Percentiles rank a stretch among this genome's conserved stretches.
Evolutionary conservation across 441 rosid genomes (phyloP).

Genomic region (Erysimum cheiri): DNA sequence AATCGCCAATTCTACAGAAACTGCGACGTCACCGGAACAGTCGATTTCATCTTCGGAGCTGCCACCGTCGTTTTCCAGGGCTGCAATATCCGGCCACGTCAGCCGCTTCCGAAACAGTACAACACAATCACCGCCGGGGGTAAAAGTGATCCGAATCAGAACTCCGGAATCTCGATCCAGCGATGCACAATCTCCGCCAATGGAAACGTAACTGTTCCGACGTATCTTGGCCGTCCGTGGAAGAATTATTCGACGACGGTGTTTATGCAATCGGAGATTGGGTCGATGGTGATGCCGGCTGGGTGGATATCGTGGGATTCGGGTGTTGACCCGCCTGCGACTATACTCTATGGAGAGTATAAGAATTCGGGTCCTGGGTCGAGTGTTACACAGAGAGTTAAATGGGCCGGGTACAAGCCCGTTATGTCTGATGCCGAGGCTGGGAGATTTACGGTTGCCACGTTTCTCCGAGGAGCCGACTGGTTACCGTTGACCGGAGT

Average conservation of each 20-base stretch:
- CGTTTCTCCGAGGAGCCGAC: slow-evolving; percentile 45
- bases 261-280: slow-evolving; percentile 65
- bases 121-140: slow-evolving; percentile 88
- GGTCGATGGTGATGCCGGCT: slow-evolving; percentile 50
- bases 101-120: slow-evolving; percentile 64
- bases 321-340: slow-evolving; percentile 48
- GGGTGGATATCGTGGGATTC: slow-evolving; percentile 72
- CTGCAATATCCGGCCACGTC: slow-evolving; percentile 73
- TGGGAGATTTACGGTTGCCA: slow-evolving; percentile 40
- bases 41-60: slow-evolving; percentile 81
- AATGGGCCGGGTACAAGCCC: slow-evolving; percentile 62
- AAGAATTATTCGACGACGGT: slow-evolving; percentile 76
- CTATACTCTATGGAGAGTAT: slow-evolving; percentile 67
- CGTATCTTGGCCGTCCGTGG: slow-evolving; percentile 90
- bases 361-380: slow-evolving; percentile 76
- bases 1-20: slow-evolving; percentile 75
- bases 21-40: slow-evolving; percentile 71
- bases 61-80: slow-evolving; percentile 64
- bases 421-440: slow-evolving; percentile 45
- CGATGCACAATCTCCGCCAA: slow-evolving; percentile 64
- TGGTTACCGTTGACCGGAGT: slow-evolving; percentile 45
- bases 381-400: slow-evolving; percentile 55
- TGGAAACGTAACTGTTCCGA: slow-evolving; percentile 59
- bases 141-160: slow-evolving; percentile 67
- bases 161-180: slow-evolving; percentile 76